Evolutionary conservation across 495 filamentous ascomycete species (phyloP), one percentile per base, ranked within the genome.

Genomic region (Penicillium manginii): DNA sequence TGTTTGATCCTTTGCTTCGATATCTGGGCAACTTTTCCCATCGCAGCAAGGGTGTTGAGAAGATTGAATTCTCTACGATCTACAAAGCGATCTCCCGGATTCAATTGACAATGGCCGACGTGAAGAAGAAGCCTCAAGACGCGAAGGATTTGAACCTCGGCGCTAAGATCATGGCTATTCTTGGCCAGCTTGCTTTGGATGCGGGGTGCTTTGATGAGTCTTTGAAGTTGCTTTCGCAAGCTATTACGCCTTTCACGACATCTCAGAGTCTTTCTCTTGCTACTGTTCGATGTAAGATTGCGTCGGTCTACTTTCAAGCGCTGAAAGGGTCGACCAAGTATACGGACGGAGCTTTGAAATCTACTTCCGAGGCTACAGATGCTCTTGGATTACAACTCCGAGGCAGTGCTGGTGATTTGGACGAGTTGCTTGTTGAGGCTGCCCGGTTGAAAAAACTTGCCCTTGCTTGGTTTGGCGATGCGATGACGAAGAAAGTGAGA

Each of bases 371-470:
- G 31, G 73, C 76, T 2, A 70, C 72, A 4, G 70, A 77, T 46
- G 79, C 87, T 0, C 55, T 89, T 14, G 81, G 83, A 9, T 75
- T 85, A n/a, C 77, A 83, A 0, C 65, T 91, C 14, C 82, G 84
- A 55, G 90, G 90, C 1, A 86, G 83, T 14, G 68, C 78, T 4
- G 65, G 68, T 11, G 88, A 91, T 53, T 68, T 93, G n/a, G 88
- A 92, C 60, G 87, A 90, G 31, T 74, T 93, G 1, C 67, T 92
- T 14, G 72, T 79, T 14, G 86, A 85, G 57, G 75, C 90, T n/a
- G 86, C 83, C 23, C 78, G 73, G 37, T 77, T 87, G 22, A 83
- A 89, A 59, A 88, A 85, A 62, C 69, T 83, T 17, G 80, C 83
- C 0, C 81, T 87, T 59, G 73, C 74, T 37, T 73, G 85, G 54